Conservation (phyloP, 2,329 filamentous ascomycete species). For the Kalmusia sp. region DNA sequence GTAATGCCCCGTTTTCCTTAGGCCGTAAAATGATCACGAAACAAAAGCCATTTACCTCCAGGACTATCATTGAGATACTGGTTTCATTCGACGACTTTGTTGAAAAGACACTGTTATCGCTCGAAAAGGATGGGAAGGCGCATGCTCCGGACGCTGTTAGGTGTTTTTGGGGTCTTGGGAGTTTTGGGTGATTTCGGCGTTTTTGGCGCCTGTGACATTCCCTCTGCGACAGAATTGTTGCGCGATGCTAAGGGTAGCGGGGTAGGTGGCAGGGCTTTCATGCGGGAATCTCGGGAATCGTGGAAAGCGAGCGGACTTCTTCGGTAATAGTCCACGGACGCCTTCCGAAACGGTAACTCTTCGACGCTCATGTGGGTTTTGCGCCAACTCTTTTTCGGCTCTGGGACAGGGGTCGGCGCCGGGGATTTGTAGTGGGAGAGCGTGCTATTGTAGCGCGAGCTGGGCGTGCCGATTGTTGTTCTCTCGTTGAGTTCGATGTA, state of each 20-base stretch:
- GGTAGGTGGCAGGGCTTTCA: constrained; percentile 28
- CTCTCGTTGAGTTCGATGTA: constrained; percentile 25
- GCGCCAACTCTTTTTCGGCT: constrained; percentile 21
- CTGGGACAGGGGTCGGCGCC: constrained; percentile 6
- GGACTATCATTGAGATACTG: too few species aligned
- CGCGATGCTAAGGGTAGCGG: constrained; percentile 19
- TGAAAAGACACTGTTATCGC: background rate
- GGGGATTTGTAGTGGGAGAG: constrained; percentile 9
- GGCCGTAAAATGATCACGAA: too few species aligned
- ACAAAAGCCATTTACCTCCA: too few species aligned
- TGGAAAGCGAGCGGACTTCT: constrained; percentile 5
- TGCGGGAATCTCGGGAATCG: constrained; percentile 21
- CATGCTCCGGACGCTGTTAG: constrained; percentile 25
- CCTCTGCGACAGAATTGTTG: constrained; percentile 2
- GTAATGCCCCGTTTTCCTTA: too few species aligned
- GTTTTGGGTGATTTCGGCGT: constrained; percentile 2
- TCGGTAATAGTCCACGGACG: constrained; percentile 15
- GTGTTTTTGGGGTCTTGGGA: constrained; percentile 18
- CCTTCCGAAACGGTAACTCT: constrained; percentile 24
- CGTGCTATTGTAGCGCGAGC: constrained; percentile 14
- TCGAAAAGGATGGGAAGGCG: constrained; percentile 25
- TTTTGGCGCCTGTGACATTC: background rate
- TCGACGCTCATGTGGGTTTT: constrained; percentile 29
- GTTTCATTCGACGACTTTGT: too few species aligned
- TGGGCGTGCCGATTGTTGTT: constrained; percentile 22